These are phyloP conservation scores for Dendrocalamus sinicus DNA, from an alignment of 176 grass and related monocot genomes.

Conservation along the genomic window DNA sequence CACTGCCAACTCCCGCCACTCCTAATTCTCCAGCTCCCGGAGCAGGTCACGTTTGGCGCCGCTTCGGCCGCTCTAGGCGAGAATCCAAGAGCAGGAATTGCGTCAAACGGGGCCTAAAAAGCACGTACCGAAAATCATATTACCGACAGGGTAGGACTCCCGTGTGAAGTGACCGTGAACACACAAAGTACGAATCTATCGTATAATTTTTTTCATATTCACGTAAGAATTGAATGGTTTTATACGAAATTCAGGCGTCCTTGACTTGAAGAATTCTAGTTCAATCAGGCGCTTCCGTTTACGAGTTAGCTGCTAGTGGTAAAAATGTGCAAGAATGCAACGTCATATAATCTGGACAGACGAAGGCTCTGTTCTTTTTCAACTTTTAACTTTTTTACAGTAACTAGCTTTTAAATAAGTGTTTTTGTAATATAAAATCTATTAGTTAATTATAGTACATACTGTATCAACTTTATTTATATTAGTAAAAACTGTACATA, in stretches of 20 bases:
- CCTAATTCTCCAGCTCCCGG: too few species aligned
- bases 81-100: too few species aligned
- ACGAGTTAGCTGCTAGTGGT: neutral
- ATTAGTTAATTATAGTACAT: too few species aligned
- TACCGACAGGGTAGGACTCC: too few species aligned
- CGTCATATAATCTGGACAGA: neutral
- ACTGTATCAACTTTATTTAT: too few species aligned
- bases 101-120: neutral
- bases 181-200: neutral
- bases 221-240: neutral
- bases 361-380: neutral
- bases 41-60: too few species aligned
- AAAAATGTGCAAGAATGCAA: neutral
- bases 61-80: too few species aligned
- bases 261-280: neutral
- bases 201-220: neutral
- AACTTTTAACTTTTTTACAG: too few species aligned
- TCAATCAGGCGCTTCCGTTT: neutral
- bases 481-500: too few species aligned
- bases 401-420: too few species aligned
- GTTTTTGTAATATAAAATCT: too few species aligned
- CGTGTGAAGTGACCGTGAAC: neutral
- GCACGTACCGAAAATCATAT: neutral
- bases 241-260: neutral
- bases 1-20: too few species aligned